Evolutionary conservation across 768 basidiomycete species (phyloP).

Genomic region (Tulasnella sp.): DNA sequence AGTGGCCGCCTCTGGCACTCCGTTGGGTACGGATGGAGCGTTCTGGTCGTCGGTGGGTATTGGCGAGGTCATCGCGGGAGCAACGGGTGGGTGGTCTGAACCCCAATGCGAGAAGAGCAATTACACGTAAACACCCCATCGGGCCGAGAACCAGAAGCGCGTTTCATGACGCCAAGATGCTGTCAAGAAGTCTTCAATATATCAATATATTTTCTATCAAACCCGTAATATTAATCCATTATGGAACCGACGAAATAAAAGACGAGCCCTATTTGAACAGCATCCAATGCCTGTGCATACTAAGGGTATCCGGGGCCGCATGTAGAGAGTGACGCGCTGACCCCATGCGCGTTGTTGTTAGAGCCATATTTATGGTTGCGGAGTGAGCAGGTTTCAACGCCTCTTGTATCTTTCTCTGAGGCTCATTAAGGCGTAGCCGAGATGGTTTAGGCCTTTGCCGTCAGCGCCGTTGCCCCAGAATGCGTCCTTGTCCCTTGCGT

Average conservation of each 20-base stretch:
- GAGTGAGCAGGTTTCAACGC: neutral
- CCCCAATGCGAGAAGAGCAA: neutral
- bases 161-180: neutral
- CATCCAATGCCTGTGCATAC: neutral
- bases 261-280: neutral
- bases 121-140: neutral
- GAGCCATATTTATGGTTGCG: neutral
- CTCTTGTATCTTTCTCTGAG: constrained; percentile 35
- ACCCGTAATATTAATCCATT: neutral
- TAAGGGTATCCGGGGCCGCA: neutral
- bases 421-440: constrained; percentile 51
- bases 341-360: neutral
- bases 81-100: neutral
- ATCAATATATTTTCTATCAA: neutral
- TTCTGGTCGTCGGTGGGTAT: neutral
- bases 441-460: constrained; percentile 51
- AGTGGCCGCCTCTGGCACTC: neutral
- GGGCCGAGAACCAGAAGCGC: neutral
- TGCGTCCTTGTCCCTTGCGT: constrained; percentile 33
- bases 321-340: neutral
- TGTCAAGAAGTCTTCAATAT: neutral
- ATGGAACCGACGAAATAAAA: neutral
- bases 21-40: neutral
- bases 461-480: constrained; percentile 65
- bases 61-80: constrained; percentile 1